Conservation (phyloP, 225 moss, liverwort and hornwort species). For the Polytrichum formosum region DNA sequence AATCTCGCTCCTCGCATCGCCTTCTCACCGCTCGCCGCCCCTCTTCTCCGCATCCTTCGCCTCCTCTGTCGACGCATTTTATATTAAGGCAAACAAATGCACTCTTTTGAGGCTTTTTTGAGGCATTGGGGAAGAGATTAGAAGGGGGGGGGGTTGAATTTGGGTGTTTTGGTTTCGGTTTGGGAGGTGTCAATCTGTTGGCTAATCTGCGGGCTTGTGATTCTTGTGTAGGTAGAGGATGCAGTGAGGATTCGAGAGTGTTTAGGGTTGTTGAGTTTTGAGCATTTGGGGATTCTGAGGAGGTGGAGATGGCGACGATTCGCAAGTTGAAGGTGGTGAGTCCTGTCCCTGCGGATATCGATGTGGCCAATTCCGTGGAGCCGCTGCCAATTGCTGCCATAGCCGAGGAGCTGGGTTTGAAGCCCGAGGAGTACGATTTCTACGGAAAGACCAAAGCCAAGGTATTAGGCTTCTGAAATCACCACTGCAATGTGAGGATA, state of each 20-base stretch:
- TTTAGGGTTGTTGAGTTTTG: background rate
- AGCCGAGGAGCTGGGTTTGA: slow-evolving; percentile 75
- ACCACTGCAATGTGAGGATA: no score
- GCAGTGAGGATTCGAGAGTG: background rate
- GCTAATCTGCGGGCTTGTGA: background rate
- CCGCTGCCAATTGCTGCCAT: slow-evolving; percentile 62
- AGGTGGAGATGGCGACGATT: slow-evolving; percentile 45
- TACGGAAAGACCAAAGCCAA: slow-evolving; percentile 93
- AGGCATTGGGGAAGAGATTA: no score
- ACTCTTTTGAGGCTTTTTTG: no score
- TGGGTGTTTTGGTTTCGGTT: background rate
- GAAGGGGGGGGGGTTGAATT: no score
- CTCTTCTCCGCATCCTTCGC: no score
- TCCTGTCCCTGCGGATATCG: slow-evolving; percentile 90
- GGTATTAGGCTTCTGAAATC: slow-evolving; percentile 20
- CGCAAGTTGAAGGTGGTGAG: slow-evolving; percentile 67
- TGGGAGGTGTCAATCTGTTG: background rate
- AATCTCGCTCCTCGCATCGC: no score
- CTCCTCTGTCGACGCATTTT: no score
- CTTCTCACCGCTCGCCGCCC: no score
- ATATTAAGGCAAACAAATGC: no score
- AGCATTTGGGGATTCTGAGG: background rate
- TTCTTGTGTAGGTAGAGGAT: background rate
- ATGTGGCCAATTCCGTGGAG: slow-evolving; percentile 84
- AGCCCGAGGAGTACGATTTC: slow-evolving; percentile 67